Conservation (phyloP, 1,139 yeast species). For the Pichia inconspicua region DNA sequence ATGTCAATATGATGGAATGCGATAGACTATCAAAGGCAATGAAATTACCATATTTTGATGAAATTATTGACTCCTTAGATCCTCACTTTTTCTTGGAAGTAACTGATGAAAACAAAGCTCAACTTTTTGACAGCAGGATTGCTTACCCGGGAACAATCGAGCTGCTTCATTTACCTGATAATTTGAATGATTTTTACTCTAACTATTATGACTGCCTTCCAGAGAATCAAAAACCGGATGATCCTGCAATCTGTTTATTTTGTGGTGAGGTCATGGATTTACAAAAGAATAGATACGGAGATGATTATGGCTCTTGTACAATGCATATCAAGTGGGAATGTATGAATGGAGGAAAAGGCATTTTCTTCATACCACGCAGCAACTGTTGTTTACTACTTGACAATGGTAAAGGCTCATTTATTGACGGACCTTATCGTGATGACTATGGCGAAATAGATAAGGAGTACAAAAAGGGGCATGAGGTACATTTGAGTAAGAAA, state of each 20-base stretch:
- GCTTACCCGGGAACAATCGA: conserved; percentile 48
- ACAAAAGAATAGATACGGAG: conserved; percentile 52
- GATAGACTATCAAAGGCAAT: conserved; percentile 50
- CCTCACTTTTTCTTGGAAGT: conserved; percentile 11
- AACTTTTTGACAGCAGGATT: conserved; percentile 25
- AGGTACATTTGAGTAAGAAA: conserved; percentile 55
- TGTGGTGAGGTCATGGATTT: conserved; percentile 68
- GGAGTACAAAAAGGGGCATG: conserved; percentile 64
- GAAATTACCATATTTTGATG: conserved; percentile 39
- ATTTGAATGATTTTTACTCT: conserved; percentile 60
- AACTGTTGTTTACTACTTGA: conserved; percentile 61
- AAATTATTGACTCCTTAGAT: conserved; percentile 18
- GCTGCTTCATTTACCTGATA: conserved; percentile 40
- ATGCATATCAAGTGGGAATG: conserved; percentile 60
- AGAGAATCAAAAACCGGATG: conserved; percentile 37
- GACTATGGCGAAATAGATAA: conserved; percentile 81
- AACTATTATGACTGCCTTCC: conserved; percentile 43
- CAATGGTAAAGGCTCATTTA: conserved; percentile 68
- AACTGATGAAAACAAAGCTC: conserved; percentile 4
- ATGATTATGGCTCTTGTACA: conserved; percentile 57
- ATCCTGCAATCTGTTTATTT: conserved; percentile 81
- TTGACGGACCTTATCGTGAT: conserved; percentile 79
- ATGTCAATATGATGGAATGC: conserved; percentile 34
- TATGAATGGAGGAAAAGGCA: conserved; percentile 55
- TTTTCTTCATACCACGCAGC: conserved; percentile 71